phyloP scores from a whole-genome alignment of 768 basidiomycete species.

The Cytidiella melzeri region DNA sequence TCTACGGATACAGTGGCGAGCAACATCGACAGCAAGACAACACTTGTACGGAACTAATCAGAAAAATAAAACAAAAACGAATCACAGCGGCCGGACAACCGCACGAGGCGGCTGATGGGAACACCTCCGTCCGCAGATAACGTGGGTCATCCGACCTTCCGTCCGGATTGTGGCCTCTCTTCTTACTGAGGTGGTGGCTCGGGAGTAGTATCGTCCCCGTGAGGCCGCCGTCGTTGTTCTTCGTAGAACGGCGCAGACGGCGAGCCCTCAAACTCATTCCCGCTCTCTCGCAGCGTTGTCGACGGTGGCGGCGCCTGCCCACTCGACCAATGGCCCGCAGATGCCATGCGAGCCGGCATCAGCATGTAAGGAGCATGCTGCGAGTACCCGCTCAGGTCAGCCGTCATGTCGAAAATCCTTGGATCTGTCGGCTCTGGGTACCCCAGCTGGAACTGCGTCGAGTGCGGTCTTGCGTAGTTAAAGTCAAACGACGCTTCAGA shows the following conservation, averaged over 20 bases:
- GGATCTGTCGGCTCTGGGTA: background rate
- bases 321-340: too few species aligned
- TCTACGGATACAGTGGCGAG: background rate
- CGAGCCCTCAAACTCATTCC: too few species aligned
- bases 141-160: constrained; percentile 9
- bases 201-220: too few species aligned
- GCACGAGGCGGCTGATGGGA: constrained; percentile 8
- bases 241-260: too few species aligned
- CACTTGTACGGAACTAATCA: background rate
- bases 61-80: background rate
- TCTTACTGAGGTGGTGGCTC: too few species aligned
- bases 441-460: background rate
- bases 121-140: too few species aligned
- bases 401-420: background rate
- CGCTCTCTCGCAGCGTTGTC: too few species aligned
- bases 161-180: too few species aligned
- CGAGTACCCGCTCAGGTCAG: background rate
- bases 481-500: background rate
- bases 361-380: background rate
- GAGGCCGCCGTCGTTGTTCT: too few species aligned
- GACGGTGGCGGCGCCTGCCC: too few species aligned
- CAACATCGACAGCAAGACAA: background rate
- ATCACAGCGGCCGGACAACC: constrained; percentile 8
- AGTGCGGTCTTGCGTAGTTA: background rate
- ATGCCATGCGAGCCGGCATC: too few species aligned